Evolutionary conservation across 2,329 filamentous ascomycete species (phyloP).

Genomic region (Paracorniculantispora psalliotae): DNA sequence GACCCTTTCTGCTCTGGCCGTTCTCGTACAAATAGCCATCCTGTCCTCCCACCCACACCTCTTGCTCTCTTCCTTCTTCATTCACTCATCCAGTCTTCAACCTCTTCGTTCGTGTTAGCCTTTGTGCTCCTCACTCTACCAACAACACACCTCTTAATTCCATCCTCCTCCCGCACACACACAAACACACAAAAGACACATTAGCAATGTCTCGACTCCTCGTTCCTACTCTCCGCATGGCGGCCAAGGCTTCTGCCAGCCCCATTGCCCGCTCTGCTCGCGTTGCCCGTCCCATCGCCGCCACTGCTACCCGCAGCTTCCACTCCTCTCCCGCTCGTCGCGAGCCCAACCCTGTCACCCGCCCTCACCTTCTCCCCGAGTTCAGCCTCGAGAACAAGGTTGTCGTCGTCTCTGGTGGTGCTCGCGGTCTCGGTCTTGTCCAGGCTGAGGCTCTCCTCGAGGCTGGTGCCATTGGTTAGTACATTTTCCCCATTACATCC

Average conservation of each 20-base stretch:
- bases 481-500: not conserved
- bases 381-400: conserved; percentile 72
- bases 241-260: conserved; percentile 9
- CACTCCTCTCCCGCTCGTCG: conserved; percentile 19
- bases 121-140: not conserved
- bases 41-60: conserved; percentile 6
- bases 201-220: conserved; percentile 24
- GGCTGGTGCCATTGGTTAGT: conserved; percentile 62
- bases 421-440: conserved; percentile 70
- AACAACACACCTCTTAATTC: not conserved
- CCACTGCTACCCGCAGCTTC: conserved; percentile 19
- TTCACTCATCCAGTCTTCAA: not conserved
- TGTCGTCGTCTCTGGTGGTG: conserved; percentile 71
- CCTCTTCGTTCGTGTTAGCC: not conserved
- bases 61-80: not conserved
- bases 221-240: conserved; percentile 19
- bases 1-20: not conserved
- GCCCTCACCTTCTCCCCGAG: conserved; percentile 53
- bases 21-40: conserved; percentile 4
- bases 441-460: conserved; percentile 76
- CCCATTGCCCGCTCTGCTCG: conserved; percentile 5
- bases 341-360: conserved; percentile 18
- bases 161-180: not conserved
- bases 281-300: conserved; percentile 9
- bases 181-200: not conserved